phyloP scores from a whole-genome alignment of 257 asterid genomes.

The Solanum etuberosum region DNA sequence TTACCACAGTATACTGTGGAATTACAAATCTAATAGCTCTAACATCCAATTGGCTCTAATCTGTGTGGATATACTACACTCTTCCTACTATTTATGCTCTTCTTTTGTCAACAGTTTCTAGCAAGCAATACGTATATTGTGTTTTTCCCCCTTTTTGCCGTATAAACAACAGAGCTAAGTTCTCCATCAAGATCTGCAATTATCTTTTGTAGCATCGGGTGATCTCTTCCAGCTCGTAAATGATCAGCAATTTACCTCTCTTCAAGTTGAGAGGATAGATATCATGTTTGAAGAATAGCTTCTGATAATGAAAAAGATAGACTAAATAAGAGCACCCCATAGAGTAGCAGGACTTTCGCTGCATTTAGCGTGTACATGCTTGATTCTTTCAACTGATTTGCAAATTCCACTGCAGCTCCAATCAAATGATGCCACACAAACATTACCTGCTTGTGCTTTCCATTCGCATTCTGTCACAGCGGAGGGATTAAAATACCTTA shows the following conservation, averaged over 20 bases:
- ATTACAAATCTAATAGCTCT: neutral
- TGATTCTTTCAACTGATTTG: conserved; percentile 2
- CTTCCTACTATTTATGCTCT: neutral
- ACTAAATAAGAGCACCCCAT: neutral
- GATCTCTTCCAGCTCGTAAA: neutral
- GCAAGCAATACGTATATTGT: neutral
- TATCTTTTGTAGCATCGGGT: neutral
- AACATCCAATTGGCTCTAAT: neutral
- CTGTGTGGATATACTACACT: neutral
- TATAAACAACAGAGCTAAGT: neutral
- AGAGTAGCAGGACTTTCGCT: neutral
- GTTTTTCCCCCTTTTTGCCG: neutral
- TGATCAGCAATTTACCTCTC: neutral
- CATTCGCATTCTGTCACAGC: neutral
- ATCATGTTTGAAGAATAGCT: neutral
- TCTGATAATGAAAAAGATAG: neutral
- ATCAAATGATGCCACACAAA: conserved; percentile 1
- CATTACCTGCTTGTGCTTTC: conserved; percentile 1
- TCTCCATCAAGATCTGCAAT: neutral
- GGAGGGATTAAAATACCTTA: neutral
- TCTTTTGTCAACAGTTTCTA: neutral
- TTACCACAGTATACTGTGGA: neutral
- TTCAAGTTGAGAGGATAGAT: neutral
- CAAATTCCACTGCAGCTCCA: neutral
- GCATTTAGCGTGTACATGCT: neutral